Evolutionary conservation across 1,284 basidiomycete genomes (phyloP).

Genomic region (Megacollybia platyphylla): DNA sequence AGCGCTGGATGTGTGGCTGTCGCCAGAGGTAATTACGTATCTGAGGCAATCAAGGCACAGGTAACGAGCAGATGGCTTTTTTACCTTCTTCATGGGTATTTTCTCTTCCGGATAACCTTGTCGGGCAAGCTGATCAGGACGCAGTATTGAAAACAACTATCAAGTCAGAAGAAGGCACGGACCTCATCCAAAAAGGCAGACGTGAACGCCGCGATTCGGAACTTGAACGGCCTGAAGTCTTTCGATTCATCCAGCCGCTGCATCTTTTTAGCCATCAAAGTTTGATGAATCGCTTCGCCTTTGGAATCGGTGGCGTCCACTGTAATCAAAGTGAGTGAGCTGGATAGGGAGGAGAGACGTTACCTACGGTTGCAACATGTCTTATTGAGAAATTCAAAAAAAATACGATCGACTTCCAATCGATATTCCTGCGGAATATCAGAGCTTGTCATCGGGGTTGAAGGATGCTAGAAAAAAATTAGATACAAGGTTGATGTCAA

Average conservation of each 20-base stretch:
- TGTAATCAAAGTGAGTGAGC: slow-evolving; percentile 16
- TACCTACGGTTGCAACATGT: slow-evolving; percentile 85
- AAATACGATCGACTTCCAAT: slow-evolving; percentile 77
- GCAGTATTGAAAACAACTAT: not conserved
- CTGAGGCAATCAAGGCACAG: slow-evolving; percentile 26
- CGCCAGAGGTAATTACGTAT: slow-evolving; percentile 96
- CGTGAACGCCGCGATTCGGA: slow-evolving; percentile 97
- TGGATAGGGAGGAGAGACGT: not conserved
- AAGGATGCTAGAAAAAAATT: not conserved
- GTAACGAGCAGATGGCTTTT: slow-evolving; percentile 11
- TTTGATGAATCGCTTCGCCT: slow-evolving; percentile 96
- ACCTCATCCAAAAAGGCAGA: slow-evolving; percentile 93
- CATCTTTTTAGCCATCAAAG: slow-evolving; percentile 99
- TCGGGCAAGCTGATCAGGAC: slow-evolving; percentile 43
- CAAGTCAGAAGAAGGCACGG: slow-evolving; percentile 10
- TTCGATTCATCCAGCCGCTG: slow-evolving; percentile 88
- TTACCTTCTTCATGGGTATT: slow-evolving; percentile 80
- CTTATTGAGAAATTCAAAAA: slow-evolving; percentile 80
- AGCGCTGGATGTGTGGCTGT: slow-evolving; percentile 87
- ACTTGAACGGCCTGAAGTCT: slow-evolving; percentile 98
- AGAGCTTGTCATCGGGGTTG: slow-evolving; percentile 21
- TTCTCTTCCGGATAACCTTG: slow-evolving; percentile 79
- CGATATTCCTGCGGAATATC: slow-evolving; percentile 76
- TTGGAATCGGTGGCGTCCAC: slow-evolving; percentile 90
- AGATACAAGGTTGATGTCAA: not conserved